Evolutionary conservation across 2,329 filamentous ascomycete species (phyloP).

Genomic region (Hirsutella thompsonii): DNA sequence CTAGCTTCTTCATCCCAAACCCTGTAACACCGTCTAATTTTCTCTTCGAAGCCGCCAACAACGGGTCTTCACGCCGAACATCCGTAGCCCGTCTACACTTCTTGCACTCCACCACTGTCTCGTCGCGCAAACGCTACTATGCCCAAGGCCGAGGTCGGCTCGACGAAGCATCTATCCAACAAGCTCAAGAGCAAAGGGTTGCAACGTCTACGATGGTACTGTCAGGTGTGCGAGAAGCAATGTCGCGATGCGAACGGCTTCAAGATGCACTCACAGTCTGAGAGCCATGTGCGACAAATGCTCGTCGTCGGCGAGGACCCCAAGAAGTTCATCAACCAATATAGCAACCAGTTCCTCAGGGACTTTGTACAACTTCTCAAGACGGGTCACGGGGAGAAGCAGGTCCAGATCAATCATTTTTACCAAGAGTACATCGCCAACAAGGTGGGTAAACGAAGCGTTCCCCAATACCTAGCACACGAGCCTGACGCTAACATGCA

Average conservation of each 20-base stretch:
- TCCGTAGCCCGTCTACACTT: too few species aligned
- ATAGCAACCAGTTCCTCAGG: constrained; percentile 64
- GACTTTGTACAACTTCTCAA: constrained; percentile 68
- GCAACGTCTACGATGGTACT: constrained; percentile 84
- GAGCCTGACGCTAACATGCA: background rate
- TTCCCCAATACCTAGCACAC: too few species aligned
- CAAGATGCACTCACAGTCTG: constrained; percentile 75
- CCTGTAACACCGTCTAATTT: too few species aligned
- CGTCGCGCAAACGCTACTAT: constrained; percentile 40
- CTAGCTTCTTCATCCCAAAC: too few species aligned
- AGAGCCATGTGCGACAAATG: constrained; percentile 83
- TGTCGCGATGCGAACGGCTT: constrained; percentile 77
- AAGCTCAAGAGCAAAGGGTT: constrained; percentile 73
- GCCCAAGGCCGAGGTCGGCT: constrained; percentile 85
- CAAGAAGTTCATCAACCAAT: constrained; percentile 72
- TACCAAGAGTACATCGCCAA: constrained; percentile 89
- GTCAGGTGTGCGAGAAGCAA: constrained; percentile 58
- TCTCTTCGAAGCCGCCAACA: too few species aligned
- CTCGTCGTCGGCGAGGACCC: constrained; percentile 77
- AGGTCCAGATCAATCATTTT: constrained; percentile 79
- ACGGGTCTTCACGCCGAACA: too few species aligned
- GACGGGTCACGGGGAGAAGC: constrained; percentile 84
- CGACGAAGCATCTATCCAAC: constrained; percentile 82
- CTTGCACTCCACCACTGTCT: too few species aligned
- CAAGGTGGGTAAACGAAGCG: constrained; percentile 26